Evolutionary conservation across 2,329 filamentous ascomycete genomes (phyloP).

Genomic region (Chrysosporium keratinophilum): DNA sequence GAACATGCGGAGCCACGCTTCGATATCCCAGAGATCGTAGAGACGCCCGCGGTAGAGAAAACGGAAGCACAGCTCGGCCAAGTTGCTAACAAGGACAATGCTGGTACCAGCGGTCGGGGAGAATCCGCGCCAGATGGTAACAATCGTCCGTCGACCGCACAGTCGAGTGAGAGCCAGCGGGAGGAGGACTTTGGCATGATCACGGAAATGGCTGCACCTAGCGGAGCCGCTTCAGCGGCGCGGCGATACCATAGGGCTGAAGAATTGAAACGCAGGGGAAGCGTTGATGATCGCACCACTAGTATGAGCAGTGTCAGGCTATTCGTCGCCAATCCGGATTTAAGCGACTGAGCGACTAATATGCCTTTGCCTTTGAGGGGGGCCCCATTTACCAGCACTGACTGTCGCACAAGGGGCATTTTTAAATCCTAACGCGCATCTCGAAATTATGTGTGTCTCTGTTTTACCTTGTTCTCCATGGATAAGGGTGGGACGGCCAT

Average conservation of each 20-base stretch:
- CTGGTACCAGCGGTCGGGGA: slow-evolving; percentile 12
- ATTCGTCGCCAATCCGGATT: slow-evolving; percentile 41
- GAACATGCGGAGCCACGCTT: slow-evolving; percentile 20
- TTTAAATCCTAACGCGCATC: background rate
- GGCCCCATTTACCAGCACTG: background rate
- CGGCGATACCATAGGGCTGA: slow-evolving; percentile 35
- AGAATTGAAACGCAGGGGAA: slow-evolving; percentile 38
- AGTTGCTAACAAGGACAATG: background rate
- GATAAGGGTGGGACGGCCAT: background rate
- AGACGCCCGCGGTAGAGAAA: slow-evolving; percentile 28
- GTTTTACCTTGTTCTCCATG: background rate
- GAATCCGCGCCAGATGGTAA: background rate
- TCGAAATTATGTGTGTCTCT: background rate
- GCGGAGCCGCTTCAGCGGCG: slow-evolving; percentile 29
- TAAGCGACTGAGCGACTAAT: slow-evolving; percentile 28
- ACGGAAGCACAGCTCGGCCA: slow-evolving; percentile 1
- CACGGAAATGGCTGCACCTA: slow-evolving; percentile 41
- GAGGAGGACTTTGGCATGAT: slow-evolving; percentile 48
- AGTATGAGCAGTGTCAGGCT: slow-evolving; percentile 39
- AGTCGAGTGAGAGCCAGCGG: slow-evolving; percentile 30
- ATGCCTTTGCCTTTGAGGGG: no score
- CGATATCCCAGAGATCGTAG: slow-evolving; percentile 35
- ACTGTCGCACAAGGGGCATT: background rate
- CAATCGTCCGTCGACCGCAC: slow-evolving; percentile 24
- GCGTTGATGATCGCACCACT: slow-evolving; percentile 40